Base-by-base conservation (phyloP, 1,284 basidiomycete species). In the Fomitopsis pinicola region DNA sequence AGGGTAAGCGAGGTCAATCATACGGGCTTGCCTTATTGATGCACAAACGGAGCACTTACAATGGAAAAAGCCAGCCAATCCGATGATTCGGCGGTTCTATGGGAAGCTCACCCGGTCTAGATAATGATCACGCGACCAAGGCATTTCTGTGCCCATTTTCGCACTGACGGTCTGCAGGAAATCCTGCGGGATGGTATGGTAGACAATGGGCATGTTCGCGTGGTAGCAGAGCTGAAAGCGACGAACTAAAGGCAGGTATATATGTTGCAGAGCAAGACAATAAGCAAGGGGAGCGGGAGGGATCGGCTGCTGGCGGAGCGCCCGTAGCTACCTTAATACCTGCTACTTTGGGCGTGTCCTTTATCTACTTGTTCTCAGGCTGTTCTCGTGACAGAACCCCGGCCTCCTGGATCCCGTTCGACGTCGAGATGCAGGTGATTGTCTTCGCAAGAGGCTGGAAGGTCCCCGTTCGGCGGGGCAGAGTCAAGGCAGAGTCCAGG, bases 11-110 rank as follows among this genome's bases (percentile, higher is more conserved):
- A 36, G 35, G 36, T 26, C n/a, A 14, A 38, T 26, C 42, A 54
- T 45, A 55, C 6, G 19, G 54, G 38, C 15, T 30, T 60, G 55
- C 59, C 59, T 26, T 52, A 54, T 58, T 38, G 14, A 55, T 38
- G 40, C 58, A 66, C 59, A 67, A 69, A 66, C 63, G 64, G 55
- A 44, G 57, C 62, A 42, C 66, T 64, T 62, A 64, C 65, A 59
- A 30, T 17, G 48, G 48, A 50, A 30, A 50, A 15, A 33, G 12
- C 30, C 57, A 55, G 64, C 62, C 52, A 36, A 40, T 38, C 52
- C 35, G 52, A 40, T 36, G 59, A 53, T 46, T 59, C 58, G 62
- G 64, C 28, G 10, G 36, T 55, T 44, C 61, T 62, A 58, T 45
- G 54, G 55, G 56, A 60, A 26, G 46, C 15, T 59, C 38, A 46